Evolutionary conservation across 495 filamentous ascomycete species (phyloP).

Genomic region (Neurospora tetrasperma): DNA sequence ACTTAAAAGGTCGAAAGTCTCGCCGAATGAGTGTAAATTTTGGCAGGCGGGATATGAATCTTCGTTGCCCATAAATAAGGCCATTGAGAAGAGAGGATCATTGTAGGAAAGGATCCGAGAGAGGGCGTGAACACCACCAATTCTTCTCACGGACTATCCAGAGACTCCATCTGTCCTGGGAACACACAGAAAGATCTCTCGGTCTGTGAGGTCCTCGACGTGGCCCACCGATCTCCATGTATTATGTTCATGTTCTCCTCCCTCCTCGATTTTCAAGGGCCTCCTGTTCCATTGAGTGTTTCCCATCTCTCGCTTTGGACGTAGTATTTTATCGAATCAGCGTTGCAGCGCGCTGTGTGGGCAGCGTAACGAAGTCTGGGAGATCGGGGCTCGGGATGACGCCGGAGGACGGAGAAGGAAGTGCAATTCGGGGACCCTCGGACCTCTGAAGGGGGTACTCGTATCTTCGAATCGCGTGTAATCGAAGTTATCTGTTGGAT

Average conservation of each 20-base stretch:
- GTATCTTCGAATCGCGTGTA: background rate
- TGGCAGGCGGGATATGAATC: background rate
- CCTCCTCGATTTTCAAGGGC: background rate
- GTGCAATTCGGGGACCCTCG: background rate
- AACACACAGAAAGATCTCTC: background rate
- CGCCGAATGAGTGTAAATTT: background rate
- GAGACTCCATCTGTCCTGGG: background rate
- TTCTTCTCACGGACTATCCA: background rate
- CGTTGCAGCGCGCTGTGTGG: background rate
- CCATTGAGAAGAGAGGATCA: background rate
- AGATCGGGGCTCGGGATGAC: background rate
- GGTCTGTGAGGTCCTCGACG: background rate
- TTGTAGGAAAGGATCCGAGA: background rate
- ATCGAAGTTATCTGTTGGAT: background rate
- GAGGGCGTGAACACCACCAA: background rate
- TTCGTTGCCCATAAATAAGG: background rate
- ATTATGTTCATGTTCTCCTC: background rate
- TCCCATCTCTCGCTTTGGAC: background rate
- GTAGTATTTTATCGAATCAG: background rate
- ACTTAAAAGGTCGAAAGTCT: background rate
- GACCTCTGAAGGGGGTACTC: background rate
- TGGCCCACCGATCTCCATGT: background rate
- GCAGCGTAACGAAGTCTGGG: background rate
- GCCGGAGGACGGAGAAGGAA: background rate
- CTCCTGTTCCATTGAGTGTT: background rate